Conservation (phyloP, 371 early-diverging fungal species). For the Mucor indicus region DNA sequence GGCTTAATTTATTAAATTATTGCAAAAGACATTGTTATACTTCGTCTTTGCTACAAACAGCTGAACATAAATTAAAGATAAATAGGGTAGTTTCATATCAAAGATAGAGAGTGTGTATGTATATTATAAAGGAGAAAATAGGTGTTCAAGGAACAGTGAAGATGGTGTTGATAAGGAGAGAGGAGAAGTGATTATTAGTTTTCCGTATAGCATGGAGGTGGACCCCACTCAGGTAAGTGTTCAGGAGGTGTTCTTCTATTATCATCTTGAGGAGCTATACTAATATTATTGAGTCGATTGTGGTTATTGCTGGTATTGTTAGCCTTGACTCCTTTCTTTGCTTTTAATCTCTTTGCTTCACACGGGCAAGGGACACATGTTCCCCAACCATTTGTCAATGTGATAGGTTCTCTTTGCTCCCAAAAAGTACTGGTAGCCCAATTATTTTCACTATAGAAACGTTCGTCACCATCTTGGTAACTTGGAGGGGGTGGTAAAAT, state of each 20-base stretch:
- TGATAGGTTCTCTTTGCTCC: constrained; percentile 38
- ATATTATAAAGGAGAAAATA: too few relatives aligned
- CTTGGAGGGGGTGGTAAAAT: constrained; percentile 83
- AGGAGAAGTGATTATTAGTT: too few relatives aligned
- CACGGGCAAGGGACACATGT: constrained; percentile 35
- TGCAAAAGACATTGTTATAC: too few relatives aligned
- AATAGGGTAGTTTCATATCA: too few relatives aligned
- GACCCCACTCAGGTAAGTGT: constrained; percentile 21
- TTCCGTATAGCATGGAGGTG: constrained; percentile 23
- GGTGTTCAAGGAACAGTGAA: too few relatives aligned
- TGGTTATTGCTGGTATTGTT: constrained; percentile 3
- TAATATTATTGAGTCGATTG: too few relatives aligned
- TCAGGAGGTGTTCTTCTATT: not conserved
- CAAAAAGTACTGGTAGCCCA: constrained; percentile 19
- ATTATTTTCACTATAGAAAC: constrained; percentile 1
- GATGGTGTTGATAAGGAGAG: too few relatives aligned
- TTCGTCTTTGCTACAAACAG: too few relatives aligned
- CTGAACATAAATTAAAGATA: too few relatives aligned
- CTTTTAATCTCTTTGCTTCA: constrained; percentile 15
- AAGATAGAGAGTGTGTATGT: too few relatives aligned
- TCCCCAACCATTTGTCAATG: constrained; percentile 28
- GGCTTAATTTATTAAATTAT: too few relatives aligned
- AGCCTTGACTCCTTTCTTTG: not conserved
- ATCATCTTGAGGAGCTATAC: too few relatives aligned
- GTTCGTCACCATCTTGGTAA: constrained; percentile 61